A percentile compares a stretch with the other conserved stretches of the same genome.
Evolutionary conservation across 208 protist species (phyloP).

Genomic region (Polymyxa betae): DNA sequence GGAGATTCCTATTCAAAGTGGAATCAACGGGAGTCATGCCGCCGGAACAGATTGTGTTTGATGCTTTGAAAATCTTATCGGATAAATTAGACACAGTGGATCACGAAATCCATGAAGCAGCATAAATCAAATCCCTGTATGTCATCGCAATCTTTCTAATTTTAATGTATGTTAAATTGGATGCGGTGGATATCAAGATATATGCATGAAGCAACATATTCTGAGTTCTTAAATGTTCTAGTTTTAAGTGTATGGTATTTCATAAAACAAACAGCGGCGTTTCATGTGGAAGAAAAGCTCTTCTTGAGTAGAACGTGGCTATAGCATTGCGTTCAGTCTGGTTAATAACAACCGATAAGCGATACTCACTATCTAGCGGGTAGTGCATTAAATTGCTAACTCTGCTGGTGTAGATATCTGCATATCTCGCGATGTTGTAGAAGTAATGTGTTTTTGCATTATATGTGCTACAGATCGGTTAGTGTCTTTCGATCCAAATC

Average conservation of each 20-base stretch:
- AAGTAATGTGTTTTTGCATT: conserved; percentile 17
- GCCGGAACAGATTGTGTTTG: conserved; percentile 53
- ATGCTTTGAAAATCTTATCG: conserved; percentile 34
- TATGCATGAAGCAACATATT: too few relatives aligned
- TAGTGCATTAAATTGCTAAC: conserved; percentile 51
- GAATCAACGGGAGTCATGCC: conserved; percentile 59
- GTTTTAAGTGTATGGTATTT: not conserved
- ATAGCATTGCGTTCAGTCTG: not conserved
- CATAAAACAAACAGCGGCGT: not conserved
- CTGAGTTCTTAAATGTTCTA: too few relatives aligned
- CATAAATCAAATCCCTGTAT: too few relatives aligned
- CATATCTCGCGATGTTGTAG: conserved; percentile 44
- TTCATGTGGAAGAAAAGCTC: conserved; percentile 30
- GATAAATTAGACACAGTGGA: conserved; percentile 55
- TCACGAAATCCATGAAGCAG: conserved; percentile 44
- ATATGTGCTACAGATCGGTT: not conserved
- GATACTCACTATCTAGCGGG: conserved; percentile 25
- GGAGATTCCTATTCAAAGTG: conserved; percentile 58
- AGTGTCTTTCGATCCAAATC: not conserved
- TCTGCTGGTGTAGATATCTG: conserved; percentile 49
- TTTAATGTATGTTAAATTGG: too few relatives aligned
- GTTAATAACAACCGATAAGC: not conserved
- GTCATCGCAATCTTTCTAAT: too few relatives aligned
- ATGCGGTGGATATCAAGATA: too few relatives aligned
- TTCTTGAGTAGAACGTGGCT: conserved; percentile 37